Conservation (phyloP, 306 rosid genomes). For the Begonia fuchsioides region DNA sequence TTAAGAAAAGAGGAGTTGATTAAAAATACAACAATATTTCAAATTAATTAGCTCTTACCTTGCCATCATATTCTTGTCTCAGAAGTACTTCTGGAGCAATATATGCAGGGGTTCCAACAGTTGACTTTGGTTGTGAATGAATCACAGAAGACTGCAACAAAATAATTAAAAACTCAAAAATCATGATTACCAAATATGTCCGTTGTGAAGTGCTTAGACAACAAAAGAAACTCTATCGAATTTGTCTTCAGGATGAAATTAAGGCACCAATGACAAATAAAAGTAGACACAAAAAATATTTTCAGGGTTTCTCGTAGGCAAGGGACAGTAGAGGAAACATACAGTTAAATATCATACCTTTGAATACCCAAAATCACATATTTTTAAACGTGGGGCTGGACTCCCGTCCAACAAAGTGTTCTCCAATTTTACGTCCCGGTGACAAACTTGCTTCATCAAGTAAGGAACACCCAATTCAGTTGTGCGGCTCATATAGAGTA, state of each 20-base stretch:
- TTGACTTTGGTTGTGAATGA: slow-evolving; percentile 94
- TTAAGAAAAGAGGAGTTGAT: no score
- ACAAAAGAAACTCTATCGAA: no score
- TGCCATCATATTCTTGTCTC: slow-evolving; percentile 87
- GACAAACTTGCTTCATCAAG: slow-evolving; percentile 82
- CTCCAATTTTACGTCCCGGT: slow-evolving; percentile 89
- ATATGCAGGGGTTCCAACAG: slow-evolving; percentile 97
- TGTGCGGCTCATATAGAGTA: neutral
- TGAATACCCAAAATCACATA: slow-evolving; percentile 95
- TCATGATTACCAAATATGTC: neutral
- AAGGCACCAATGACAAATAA: slow-evolving; percentile 1
- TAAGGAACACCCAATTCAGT: slow-evolving; percentile 7
- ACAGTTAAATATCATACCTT: slow-evolving; percentile 27
- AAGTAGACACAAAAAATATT: neutral
- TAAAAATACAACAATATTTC: no score
- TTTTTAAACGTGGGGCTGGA: slow-evolving; percentile 70
- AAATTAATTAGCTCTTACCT: slow-evolving; percentile 29
- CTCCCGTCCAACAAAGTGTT: slow-evolving; percentile 92
- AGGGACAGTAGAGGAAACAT: no score
- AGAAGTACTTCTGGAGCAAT: slow-evolving; percentile 90
- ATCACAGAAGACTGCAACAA: slow-evolving; percentile 68
- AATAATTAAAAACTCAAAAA: slow-evolving; percentile 12
- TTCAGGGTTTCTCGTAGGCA: no score
- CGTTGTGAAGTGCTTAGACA: neutral
- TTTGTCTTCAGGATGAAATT: no score